Base-by-base conservation (phyloP, 345 rosid species). In the Erysimum cheiranthoides region DNA sequence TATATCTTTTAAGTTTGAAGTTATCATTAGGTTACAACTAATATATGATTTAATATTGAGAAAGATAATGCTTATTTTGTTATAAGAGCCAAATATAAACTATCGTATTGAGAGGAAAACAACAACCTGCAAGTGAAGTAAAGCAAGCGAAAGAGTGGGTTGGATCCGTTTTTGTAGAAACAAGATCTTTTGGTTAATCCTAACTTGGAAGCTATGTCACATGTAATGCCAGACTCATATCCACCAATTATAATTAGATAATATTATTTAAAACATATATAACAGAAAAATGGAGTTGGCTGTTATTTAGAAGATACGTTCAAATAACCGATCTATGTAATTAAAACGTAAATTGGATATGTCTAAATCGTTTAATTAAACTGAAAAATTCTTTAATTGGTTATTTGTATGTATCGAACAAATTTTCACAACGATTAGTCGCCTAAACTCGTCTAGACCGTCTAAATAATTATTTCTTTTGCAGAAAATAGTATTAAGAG, bases 191-290 rank as follows among this genome's bases (percentile, higher is more conserved):
- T 60, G 64, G 73, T 66, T 72, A 49, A 78, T 78, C 81, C 81
- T 71, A 58, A 78, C 73, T 78, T 66, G 73, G 62, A 78, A 78
- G 77, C 73, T 66, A 78, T 78, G 77, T 59, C 81, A 78, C 73
- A 71, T 77, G 80, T 71, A 52, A 58, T 78, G 81, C 68, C 77
- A 78, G 72, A 51, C 68, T 71, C 81, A 65, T 57, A 72, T 52
- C 76, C 63, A 78, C 77, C 77, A 71, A 64, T 64, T 38, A 28
- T 38, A 63, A 45, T 57, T 46, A 56, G 11, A 70, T 45, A 34
- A 34, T 56, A 31, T 6, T 46, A 46, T 45, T 17, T 3, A 1
- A 16, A 32, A 34, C 1, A 21, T 21, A 21, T 21, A 39, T 10
- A 58, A 61, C n/a, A 40, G 14, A 18, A 17, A 38, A 31, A 4